phyloP scores from a whole-genome alignment of 1,139 yeast species.

The Blastobotrys elegans region DNA sequence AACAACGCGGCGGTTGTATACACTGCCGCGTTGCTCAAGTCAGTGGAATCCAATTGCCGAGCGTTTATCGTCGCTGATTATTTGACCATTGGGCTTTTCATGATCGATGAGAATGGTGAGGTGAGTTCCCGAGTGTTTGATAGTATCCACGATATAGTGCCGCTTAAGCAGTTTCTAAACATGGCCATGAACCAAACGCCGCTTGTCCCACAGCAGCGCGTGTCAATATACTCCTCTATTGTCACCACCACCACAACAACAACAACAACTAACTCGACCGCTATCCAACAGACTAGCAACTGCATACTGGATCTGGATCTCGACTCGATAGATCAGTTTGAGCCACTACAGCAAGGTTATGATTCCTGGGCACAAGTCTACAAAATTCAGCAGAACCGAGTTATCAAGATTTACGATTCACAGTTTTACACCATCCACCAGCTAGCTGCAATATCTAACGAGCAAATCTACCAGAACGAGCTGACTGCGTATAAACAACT shows the following conservation, averaged over 20 bases:
- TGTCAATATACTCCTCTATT: background rate
- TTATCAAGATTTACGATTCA: conserved; percentile 9
- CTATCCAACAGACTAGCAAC: too few relatives aligned
- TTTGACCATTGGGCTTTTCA: conserved; percentile 7
- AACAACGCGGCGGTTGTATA: background rate
- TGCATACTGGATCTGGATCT: background rate
- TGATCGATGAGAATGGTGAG: background rate
- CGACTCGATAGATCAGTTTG: background rate
- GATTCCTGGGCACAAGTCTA: background rate
- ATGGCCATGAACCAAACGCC: background rate
- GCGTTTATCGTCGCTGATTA: conserved; percentile 8
- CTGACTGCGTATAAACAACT: conserved; percentile 1
- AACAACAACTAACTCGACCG: background rate
- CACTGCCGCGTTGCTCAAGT: background rate
- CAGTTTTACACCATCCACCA: conserved; percentile 2
- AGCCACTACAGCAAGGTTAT: background rate
- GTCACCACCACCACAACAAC: background rate
- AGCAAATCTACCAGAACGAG: background rate
- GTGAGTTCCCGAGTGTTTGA: too few relatives aligned
- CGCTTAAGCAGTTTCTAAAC: background rate
- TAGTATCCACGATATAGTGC: background rate
- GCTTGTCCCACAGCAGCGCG: background rate
- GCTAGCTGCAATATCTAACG: background rate
- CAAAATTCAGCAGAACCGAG: background rate
- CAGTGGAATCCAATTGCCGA: background rate